Percentiles rank a stretch among this genome's conserved stretches.
These are phyloP conservation scores for Pachysandra terminalis DNA, from an alignment of 164 flowering plant genomes.

Conservation along the genomic window DNA sequence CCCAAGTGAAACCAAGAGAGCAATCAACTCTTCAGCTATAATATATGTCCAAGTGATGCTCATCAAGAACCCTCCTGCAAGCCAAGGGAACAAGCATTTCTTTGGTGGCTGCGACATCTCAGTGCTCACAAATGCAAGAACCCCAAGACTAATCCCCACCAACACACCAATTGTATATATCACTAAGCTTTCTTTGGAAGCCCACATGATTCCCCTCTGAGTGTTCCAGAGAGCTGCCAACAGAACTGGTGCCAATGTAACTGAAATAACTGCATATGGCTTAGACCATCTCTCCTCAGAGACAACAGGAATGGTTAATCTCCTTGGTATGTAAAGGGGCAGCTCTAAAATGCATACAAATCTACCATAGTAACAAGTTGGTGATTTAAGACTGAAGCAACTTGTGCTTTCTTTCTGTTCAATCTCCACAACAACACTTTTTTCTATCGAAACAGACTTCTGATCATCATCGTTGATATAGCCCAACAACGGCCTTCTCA, in stretches of 20 bases:
- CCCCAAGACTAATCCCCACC: constrained; percentile 22
- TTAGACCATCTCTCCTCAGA: constrained; percentile 40
- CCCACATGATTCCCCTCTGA: background rate
- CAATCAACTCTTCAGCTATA: constrained; percentile 36
- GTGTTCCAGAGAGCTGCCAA: constrained; percentile 21
- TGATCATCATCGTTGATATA: too few relatives aligned
- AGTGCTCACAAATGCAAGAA: constrained; percentile 22
- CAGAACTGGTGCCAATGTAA: constrained; percentile 32
- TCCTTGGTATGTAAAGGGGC: constrained; percentile 36
- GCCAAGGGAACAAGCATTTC: constrained; percentile 35
- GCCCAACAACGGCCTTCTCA: too few relatives aligned
- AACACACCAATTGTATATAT: constrained; percentile 15
- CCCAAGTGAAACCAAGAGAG: constrained; percentile 31
- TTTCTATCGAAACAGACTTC: too few relatives aligned
- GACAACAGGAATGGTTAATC: constrained; percentile 39
- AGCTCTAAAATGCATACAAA: constrained; percentile 22
- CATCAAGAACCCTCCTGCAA: constrained; percentile 39
- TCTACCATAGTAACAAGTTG: background rate
- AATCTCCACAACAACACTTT: too few relatives aligned
- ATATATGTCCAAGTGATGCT: constrained; percentile 43
- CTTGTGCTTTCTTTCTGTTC: too few relatives aligned
- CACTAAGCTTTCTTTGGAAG: background rate
- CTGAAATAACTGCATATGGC: constrained; percentile 31
- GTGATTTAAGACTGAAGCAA: background rate
- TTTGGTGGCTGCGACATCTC: constrained; percentile 31